These are phyloP conservation scores for Globisporangium sylvaticum DNA, from an alignment of 352 stramenopile species.

Conservation along the genomic window DNA sequence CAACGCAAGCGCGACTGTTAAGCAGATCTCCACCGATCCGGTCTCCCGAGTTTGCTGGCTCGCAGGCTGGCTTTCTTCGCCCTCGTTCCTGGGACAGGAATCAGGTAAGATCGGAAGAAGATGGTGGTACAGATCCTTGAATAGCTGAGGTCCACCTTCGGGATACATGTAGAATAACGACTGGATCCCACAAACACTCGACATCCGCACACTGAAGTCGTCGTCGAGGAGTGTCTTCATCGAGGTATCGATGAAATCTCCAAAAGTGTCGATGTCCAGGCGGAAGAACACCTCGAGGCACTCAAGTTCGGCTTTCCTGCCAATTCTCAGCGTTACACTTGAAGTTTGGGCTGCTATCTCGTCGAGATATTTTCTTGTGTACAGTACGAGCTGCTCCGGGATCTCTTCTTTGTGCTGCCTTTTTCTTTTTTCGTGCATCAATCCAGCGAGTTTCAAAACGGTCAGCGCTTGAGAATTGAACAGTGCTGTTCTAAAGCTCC, in stretches of 20 bases:
- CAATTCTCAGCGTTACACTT: slow-evolving; percentile 24
- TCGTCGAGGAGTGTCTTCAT: slow-evolving; percentile 46
- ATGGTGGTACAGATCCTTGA: slow-evolving; percentile 45
- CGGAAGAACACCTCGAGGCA: slow-evolving; percentile 71
- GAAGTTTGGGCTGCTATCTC: slow-evolving; percentile 12
- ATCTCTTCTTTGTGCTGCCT: slow-evolving; percentile 47
- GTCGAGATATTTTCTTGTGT: slow-evolving; percentile 34
- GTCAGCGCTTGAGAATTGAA: slow-evolving; percentile 55
- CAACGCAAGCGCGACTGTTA: slow-evolving; percentile 49
- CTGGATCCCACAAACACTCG: slow-evolving; percentile 46
- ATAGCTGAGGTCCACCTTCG: slow-evolving; percentile 54
- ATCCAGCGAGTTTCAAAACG: slow-evolving; percentile 37
- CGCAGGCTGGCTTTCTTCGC: not conserved
- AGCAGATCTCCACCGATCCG: slow-evolving; percentile 29
- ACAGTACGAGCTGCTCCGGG: slow-evolving; percentile 40
- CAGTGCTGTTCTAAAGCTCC: slow-evolving; percentile 29
- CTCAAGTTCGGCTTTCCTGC: slow-evolving; percentile 34
- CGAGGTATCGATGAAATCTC: slow-evolving; percentile 43
- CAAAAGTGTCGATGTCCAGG: slow-evolving; percentile 48
- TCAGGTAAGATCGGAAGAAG: slow-evolving; percentile 28
- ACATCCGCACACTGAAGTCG: slow-evolving; percentile 51
- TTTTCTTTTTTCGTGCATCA: slow-evolving; percentile 55
- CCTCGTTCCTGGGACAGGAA: not conserved
- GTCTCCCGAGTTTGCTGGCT: slow-evolving; percentile 1
- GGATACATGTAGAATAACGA: slow-evolving; percentile 82